These are phyloP conservation scores for Solanum ossicruentum DNA, from an alignment of 257 asterid species.

Conservation along the genomic window DNA sequence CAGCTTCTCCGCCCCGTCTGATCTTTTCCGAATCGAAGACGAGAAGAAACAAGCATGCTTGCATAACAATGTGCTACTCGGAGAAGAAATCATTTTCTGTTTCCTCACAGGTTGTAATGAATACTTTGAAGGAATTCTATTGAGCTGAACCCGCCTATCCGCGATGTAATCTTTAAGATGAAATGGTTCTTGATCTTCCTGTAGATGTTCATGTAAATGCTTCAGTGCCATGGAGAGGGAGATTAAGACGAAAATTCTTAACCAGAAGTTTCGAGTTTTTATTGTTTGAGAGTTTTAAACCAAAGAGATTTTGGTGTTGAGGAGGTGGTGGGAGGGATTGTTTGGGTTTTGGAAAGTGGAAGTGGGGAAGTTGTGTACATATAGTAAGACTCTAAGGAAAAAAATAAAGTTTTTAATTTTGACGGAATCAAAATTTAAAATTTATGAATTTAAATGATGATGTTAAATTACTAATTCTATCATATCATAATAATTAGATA, in stretches of 20 bases:
- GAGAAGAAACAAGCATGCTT: slow-evolving; percentile 58
- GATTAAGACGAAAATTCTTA: background rate
- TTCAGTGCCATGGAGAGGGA: slow-evolving; percentile 12
- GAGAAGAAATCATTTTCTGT: slow-evolving; percentile 20
- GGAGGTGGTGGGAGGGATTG: background rate
- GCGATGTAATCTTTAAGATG: slow-evolving; percentile 45
- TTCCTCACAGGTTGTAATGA: slow-evolving; percentile 19
- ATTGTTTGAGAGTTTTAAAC: slow-evolving; percentile 24
- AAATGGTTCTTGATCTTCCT: slow-evolving; percentile 83
- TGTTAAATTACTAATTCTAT: background rate
- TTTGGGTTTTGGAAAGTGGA: background rate
- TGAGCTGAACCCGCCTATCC: slow-evolving; percentile 32
- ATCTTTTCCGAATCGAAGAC: slow-evolving; percentile 14
- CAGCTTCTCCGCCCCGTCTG: slow-evolving; percentile 26
- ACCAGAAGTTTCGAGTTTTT: background rate
- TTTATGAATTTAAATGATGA: background rate
- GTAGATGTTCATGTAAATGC: slow-evolving; percentile 49
- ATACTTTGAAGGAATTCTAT: background rate
- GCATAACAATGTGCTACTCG: background rate
- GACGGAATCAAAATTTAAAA: background rate
- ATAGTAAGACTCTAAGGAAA: background rate
- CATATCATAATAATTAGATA: background rate
- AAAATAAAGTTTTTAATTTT: background rate
- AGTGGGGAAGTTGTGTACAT: background rate
- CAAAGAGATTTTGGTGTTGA: background rate